Percentiles rank a stretch among this genome's conserved stretches.
Conservation (phyloP, 768 basidiomycete species). For the Lentinula raphanica region DNA sequence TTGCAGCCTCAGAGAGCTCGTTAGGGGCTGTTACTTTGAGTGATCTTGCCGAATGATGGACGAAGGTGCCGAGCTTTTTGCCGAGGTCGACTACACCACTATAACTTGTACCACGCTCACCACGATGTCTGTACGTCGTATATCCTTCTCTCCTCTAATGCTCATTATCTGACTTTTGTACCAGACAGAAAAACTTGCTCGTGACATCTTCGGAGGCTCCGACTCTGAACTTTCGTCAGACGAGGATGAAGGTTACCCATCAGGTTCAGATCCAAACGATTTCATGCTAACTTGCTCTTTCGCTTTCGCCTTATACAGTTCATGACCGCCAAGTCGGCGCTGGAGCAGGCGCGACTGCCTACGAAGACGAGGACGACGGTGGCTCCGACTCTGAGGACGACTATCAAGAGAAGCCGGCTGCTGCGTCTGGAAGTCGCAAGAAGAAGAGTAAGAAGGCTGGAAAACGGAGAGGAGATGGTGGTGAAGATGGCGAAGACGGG, state of each 20-base stretch:
- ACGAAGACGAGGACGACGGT: constrained; percentile 45
- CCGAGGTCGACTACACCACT: neutral
- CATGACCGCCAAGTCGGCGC: constrained; percentile 23
- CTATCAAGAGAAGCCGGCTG: constrained; percentile 7
- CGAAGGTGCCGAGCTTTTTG: too few species aligned
- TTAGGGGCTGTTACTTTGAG: too few species aligned
- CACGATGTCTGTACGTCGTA: neutral
- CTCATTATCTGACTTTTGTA: neutral
- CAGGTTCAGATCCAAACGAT: neutral
- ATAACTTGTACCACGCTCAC: neutral
- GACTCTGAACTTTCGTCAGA: constrained; percentile 81
- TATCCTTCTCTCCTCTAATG: too few species aligned
- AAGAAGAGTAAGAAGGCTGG: neutral
- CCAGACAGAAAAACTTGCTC: constrained; percentile 40
- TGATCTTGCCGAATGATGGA: too few species aligned
- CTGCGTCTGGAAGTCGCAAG: constrained; percentile 5
- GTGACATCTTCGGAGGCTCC: constrained; percentile 77
- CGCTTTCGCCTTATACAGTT: constrained; percentile 38
- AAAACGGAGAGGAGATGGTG: constrained; percentile 14
- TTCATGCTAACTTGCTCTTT: constrained; percentile 23
- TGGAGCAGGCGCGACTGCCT: neutral
- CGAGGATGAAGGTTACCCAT: constrained; percentile 52
- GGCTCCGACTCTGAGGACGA: constrained; percentile 46
- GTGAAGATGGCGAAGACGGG: neutral
- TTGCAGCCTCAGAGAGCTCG: too few species aligned